Conservation (phyloP, 179 eudicot genomes). For the Corrigiola litoralis region DNA sequence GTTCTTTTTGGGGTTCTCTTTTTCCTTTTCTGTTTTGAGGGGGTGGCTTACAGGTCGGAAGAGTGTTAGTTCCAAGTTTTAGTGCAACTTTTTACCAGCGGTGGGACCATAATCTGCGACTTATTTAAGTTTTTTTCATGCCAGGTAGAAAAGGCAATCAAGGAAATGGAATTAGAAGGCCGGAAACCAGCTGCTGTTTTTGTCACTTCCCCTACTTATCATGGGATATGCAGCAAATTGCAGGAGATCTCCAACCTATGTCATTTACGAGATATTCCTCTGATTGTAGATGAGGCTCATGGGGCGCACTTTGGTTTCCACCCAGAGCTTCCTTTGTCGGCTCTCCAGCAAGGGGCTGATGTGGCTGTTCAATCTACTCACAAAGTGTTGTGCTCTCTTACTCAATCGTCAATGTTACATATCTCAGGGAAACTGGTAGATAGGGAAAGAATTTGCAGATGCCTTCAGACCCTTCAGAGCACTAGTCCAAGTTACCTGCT, state of each 20-base stretch:
- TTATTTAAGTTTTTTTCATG: constrained; percentile 6
- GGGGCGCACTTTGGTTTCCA: constrained; percentile 99
- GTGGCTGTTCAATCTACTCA: constrained; percentile 83
- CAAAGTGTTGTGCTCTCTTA: constrained; percentile 79
- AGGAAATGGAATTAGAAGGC: constrained; percentile 50
- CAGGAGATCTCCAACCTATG: constrained; percentile 49
- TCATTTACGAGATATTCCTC: constrained; percentile 48
- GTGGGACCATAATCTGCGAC: background rate
- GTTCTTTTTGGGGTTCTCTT: background rate
- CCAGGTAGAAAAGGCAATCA: constrained; percentile 67
- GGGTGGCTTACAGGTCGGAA: background rate
- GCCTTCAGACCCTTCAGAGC: constrained; percentile 84
- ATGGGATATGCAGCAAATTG: constrained; percentile 78
- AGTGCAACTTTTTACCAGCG: background rate
- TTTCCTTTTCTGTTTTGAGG: background rate
- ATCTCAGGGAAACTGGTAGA: constrained; percentile 52
- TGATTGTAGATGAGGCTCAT: constrained; percentile 90
- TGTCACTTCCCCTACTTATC: constrained; percentile 76
- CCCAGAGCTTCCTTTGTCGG: constrained; percentile 50
- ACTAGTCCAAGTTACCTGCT: constrained; percentile 85
- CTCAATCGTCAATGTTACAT: constrained; percentile 92
- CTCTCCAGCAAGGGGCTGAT: constrained; percentile 83
- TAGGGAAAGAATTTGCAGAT: constrained; percentile 56
- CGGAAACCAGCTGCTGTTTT: constrained; percentile 69
- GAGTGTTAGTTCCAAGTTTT: background rate